Base-by-base conservation (phyloP, 1,284 basidiomycete genomes). In the Ganoderma leucocontextum region DNA sequence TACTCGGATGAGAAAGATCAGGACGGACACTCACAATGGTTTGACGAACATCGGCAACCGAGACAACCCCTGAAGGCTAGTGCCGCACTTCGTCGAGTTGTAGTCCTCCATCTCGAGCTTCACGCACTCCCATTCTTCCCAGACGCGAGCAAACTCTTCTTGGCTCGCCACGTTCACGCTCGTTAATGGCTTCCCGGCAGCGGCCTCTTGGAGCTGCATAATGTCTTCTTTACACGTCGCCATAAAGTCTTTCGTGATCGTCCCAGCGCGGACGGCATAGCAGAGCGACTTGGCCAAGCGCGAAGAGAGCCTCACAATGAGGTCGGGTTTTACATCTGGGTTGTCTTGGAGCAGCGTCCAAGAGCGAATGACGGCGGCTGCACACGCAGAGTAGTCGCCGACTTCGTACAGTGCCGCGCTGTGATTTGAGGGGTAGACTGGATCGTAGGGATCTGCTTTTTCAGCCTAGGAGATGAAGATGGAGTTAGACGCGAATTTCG, bases 361-460 rank as follows among this genome's bases (percentile, higher is more conserved):
- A 3, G 78, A 73, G 12, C 77, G 76, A 1, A 75, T 47, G 22
- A 80, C 73, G 4, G 78, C 78, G 12, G 76, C 69, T 4, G 75
- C 47, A 44, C 70, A 75, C 9, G 62, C 71, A 0, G 52, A 13
- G 59, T 80, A 81, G 59, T 79, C 75, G 4, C 78, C 80, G 36
- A 61, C 22, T 35, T 81, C 79, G 68, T 76, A 81, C 4, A 79
- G 66, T 0, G 80, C 78, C 0, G 79, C 78, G 53, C 79, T 81
- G 19, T 78, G 71, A 63, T 81, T 81, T 1, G 79, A 78, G 1
- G 79, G 77, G 61, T 80, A 80, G 0, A 74, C 72, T 33, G 70
- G 58, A 42, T 74, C 64, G 17, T 33, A 52, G 2, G 66, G 64
- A 19, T 69, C 69, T 9, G 57, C 25, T 33, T 63, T 13, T 53